Conservation (phyloP, 192 early-diverging fungal genomes). For the Ambispora gerdemannii region DNA sequence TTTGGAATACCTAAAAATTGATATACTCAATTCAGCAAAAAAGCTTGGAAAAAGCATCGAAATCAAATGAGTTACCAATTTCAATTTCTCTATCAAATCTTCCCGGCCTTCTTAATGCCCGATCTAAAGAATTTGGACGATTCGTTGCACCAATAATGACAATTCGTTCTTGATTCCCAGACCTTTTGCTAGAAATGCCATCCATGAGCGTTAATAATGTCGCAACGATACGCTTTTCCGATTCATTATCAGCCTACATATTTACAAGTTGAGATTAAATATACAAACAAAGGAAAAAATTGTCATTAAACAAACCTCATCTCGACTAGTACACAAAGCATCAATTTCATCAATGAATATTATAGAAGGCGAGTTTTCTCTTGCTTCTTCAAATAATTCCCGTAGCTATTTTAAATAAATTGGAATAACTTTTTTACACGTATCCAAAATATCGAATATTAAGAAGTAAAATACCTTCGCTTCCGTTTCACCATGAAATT, state of each 20-base stretch:
- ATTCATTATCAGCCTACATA: constrained; percentile 63
- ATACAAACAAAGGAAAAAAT: neutral
- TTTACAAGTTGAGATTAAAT: constrained; percentile 15
- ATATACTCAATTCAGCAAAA: neutral
- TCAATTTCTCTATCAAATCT: constrained; percentile 96
- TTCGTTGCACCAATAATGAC: constrained; percentile 94
- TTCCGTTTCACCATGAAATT: constrained; percentile 94
- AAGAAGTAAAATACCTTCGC: constrained; percentile 54
- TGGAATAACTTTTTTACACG: neutral
- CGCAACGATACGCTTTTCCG: constrained; percentile 87
- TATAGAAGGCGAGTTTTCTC: constrained; percentile 70
- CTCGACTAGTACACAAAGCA: constrained; percentile 83
- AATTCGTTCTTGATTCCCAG: constrained; percentile 45
- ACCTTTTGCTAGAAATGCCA: constrained; percentile 49
- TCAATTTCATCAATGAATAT: constrained; percentile 96
- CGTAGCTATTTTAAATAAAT: constrained; percentile 48
- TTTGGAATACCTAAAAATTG: constrained; percentile 68
- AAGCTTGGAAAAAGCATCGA: neutral
- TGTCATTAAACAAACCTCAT: constrained; percentile 53
- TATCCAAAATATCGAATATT: neutral
- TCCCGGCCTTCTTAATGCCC: constrained; percentile 88
- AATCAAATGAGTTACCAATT: constrained; percentile 54
- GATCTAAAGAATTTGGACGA: constrained; percentile 81
- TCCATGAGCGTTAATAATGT: constrained; percentile 95
- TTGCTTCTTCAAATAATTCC: constrained; percentile 71